Percentiles rank a stretch among this genome's conserved stretches.
Evolutionary conservation across 2,329 filamentous ascomycete genomes (phyloP).

Genomic region (Verticillium isaacii): DNA sequence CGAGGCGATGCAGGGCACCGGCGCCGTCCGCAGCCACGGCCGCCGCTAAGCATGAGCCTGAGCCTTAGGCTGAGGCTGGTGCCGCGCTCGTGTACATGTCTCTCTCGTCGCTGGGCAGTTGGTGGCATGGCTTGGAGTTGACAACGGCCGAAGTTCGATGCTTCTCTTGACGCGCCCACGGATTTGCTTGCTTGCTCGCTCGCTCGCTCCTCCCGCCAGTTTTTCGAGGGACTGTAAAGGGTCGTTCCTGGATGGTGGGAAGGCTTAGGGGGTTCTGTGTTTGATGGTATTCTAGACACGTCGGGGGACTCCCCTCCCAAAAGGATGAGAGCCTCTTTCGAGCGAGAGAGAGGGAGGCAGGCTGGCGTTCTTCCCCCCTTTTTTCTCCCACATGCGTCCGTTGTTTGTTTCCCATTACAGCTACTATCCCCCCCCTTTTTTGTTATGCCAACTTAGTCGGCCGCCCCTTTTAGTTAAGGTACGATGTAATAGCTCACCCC

Average conservation of each 20-base stretch:
- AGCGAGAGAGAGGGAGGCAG: constrained; percentile 5
- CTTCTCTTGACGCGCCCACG: background rate
- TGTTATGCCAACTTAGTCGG: background rate
- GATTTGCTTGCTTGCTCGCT: constrained; percentile 5
- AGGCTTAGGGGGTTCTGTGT: background rate
- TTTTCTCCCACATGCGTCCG: constrained; percentile 13
- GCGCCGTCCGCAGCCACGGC: constrained; percentile 83
- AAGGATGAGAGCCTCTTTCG: background rate
- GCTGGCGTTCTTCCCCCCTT: constrained; percentile 7
- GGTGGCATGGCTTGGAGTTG: constrained; percentile 5
- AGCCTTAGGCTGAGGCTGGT: background rate
- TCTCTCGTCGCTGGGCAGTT: constrained; percentile 13
- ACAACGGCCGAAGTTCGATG: background rate
- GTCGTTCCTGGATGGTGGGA: background rate
- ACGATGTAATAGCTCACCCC: constrained; percentile 36
- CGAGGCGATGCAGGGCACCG: constrained; percentile 83
- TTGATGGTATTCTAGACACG: background rate
- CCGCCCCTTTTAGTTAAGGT: constrained; percentile 12
- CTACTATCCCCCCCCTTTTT: constrained; percentile 5
- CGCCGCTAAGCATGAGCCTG: constrained; percentile 61
- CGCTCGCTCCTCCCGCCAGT: background rate
- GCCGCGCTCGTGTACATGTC: background rate
- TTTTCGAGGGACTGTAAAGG: background rate
- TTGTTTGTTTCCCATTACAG: constrained; percentile 8
- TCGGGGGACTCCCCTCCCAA: background rate